These are phyloP conservation scores for Hyaloscypha bicolor DNA, from an alignment of 495 filamentous ascomycete species.

Conservation along the genomic window DNA sequence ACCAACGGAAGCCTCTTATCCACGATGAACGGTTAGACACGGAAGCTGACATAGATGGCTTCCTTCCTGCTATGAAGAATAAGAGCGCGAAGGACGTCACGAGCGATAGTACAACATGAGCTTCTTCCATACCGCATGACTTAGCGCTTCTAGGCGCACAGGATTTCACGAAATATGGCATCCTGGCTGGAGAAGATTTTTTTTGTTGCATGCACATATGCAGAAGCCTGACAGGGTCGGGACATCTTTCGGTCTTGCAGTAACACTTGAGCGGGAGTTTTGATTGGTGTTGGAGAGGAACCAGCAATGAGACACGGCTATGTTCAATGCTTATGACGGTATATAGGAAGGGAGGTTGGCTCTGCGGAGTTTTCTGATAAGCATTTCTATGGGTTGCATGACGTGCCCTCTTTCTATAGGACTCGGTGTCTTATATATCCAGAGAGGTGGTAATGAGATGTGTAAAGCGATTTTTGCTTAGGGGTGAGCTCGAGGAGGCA, in stretches of 20 bases:
- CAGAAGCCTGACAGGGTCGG: neutral
- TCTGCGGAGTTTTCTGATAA: neutral
- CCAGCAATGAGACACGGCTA: neutral
- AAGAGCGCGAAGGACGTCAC: neutral
- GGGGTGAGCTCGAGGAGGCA: no score
- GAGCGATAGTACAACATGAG: neutral
- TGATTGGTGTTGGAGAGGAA: neutral
- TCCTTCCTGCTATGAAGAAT: neutral
- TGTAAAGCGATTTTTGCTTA: no score
- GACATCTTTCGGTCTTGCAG: neutral
- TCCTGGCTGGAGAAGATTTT: neutral
- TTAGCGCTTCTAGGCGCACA: neutral
- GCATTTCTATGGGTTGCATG: neutral
- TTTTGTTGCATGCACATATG: neutral
- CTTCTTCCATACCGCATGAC: neutral
- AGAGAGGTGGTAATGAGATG: neutral
- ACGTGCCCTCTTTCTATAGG: neutral
- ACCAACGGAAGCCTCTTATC: constrained; percentile 7
- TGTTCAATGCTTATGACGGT: neutral
- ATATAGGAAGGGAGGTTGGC: neutral
- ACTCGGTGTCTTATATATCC: neutral
- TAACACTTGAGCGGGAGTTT: constrained; percentile 3
- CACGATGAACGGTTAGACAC: constrained; percentile 16
- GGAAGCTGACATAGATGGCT: neutral
- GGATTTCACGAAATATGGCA: neutral